Conservation (phyloP, 768 basidiomycete species). For the Rhodotorula paludigena region DNA sequence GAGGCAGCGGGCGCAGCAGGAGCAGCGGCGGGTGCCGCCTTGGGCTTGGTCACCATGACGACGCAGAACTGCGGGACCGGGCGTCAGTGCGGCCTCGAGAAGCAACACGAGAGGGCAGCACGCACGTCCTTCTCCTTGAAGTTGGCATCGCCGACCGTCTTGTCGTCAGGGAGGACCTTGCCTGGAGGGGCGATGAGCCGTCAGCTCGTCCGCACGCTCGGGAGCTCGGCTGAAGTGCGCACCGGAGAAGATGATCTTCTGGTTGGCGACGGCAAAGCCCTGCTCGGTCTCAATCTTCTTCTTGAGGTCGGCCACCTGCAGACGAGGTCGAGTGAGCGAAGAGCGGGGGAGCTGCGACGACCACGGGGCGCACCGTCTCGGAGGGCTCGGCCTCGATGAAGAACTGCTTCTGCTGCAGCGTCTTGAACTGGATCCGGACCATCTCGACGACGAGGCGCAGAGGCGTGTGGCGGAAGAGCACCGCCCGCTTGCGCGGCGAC, state of each 20-base stretch:
- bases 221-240: too few species aligned
- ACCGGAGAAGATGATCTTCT: slow-evolving; percentile 97
- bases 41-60: slow-evolving; percentile 88
- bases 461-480: background rate
- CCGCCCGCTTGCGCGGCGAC: background rate
- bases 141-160: slow-evolving; percentile 76
- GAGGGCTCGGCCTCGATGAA: slow-evolving; percentile 32
- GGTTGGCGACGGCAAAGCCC: slow-evolving; percentile 64
- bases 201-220: too few species aligned
- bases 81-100: background rate
- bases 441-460: background rate
- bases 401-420: slow-evolving; percentile 60
- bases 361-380: slow-evolving; percentile 10
- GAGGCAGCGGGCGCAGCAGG: slow-evolving; percentile 18
- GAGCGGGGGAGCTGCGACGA: background rate
- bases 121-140: slow-evolving; percentile 86
- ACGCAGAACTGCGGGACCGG: slow-evolving; percentile 64
- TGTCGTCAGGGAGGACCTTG: slow-evolving; percentile 81
- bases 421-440: slow-evolving; percentile 73
- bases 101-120: background rate
- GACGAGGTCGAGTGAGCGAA: background rate
- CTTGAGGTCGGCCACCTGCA: slow-evolving; percentile 65
- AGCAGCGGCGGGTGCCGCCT: slow-evolving; percentile 43
- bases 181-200: slow-evolving; percentile 61
- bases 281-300: slow-evolving; percentile 72